Conservation (phyloP, 1,284 basidiomycete genomes). For the Hemileia vastatrix region DNA sequence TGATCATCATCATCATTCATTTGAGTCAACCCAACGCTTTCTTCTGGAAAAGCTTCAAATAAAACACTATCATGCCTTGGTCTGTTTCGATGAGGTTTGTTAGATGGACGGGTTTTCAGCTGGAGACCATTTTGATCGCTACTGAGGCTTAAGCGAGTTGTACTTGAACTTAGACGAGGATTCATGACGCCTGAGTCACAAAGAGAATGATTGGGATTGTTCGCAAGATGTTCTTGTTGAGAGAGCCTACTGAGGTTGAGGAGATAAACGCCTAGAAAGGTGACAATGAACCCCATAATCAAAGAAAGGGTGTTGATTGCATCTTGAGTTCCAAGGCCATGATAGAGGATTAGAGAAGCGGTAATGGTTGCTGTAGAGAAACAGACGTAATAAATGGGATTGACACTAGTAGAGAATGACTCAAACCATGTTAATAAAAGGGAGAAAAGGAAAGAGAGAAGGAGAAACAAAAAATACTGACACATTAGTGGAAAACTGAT, state of each 20-base stretch:
- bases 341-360: conserved; percentile 90
- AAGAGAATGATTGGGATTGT: conserved; percentile 2
- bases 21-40: conserved; percentile 12
- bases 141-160: conserved; percentile 16
- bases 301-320: conserved; percentile 73
- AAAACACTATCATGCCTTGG: conserved; percentile 12
- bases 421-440: too few species aligned
- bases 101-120: not conserved
- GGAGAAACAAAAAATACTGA: conserved; percentile 49
- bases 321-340: conserved; percentile 85
- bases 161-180: conserved; percentile 5
- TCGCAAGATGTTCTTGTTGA: conserved; percentile 12
- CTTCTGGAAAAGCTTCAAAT: conserved; percentile 21
- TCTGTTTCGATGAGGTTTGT: conserved; percentile 4
- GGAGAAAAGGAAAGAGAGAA: not conserved
- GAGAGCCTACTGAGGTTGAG: conserved; percentile 64
- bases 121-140: too few species aligned
- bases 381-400: conserved; percentile 96
- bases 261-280: conserved; percentile 83
- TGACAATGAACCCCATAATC: conserved; percentile 73
- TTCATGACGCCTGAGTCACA: conserved; percentile 8
- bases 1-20: conserved; percentile 10
- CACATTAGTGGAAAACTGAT: conserved; percentile 96
- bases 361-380: conserved; percentile 95
- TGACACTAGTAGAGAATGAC: conserved; percentile 77